Evolutionary conservation across 805 yeast species (phyloP).

Genomic region (Pichia eremophila): DNA sequence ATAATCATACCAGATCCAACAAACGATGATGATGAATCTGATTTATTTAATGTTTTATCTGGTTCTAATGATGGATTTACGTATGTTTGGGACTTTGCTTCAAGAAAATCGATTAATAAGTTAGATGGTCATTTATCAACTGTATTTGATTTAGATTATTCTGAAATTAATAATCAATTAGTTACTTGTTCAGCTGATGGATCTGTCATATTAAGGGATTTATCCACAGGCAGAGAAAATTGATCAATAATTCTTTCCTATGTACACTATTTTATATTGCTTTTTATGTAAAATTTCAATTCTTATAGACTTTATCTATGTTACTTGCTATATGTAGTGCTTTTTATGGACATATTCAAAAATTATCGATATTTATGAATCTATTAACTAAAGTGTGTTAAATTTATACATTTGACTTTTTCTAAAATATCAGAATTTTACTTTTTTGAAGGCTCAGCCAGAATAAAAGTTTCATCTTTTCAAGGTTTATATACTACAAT

Average conservation of each 20-base stretch:
- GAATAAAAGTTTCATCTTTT: no score
- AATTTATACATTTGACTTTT: no score
- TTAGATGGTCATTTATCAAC: slow-evolving; percentile 53
- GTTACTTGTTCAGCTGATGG: slow-evolving; percentile 50
- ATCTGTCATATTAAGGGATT: slow-evolving; percentile 37
- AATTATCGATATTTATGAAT: no score
- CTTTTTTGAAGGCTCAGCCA: no score
- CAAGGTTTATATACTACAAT: no score
- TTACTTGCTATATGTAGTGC: no score
- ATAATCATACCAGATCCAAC: slow-evolving; percentile 33
- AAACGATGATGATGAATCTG: slow-evolving; percentile 21
- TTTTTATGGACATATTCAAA: no score
- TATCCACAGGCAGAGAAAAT: background rate
- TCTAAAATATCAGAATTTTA: no score
- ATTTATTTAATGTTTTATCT: slow-evolving; percentile 29
- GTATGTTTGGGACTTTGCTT: slow-evolving; percentile 50
- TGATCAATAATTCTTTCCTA: background rate
- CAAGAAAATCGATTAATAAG: slow-evolving; percentile 39
- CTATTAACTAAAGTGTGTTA: no score
- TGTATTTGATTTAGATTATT: slow-evolving; percentile 49
- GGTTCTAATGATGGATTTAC: slow-evolving; percentile 57
- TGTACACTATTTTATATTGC: background rate
- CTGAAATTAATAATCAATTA: slow-evolving; percentile 25
- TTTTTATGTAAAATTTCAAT: no score
- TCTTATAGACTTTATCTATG: no score